Conservation (phyloP, 441 rosid species). For the Eruca vesicaria region DNA sequence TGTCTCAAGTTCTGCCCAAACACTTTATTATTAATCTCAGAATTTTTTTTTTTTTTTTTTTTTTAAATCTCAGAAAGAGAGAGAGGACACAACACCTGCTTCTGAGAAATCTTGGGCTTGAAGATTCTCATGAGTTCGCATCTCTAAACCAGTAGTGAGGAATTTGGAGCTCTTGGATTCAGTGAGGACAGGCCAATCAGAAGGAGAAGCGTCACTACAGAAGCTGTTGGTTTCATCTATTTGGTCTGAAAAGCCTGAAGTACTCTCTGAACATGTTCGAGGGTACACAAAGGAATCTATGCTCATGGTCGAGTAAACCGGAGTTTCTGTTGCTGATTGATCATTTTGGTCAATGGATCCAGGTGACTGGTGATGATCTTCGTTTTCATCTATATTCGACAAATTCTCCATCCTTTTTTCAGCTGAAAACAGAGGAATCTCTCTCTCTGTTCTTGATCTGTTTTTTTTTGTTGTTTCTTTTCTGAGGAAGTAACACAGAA, state of each 20-base stretch:
- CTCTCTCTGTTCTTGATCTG: constrained; percentile 4
- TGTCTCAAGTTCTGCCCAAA: constrained; percentile 45
- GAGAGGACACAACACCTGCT: constrained; percentile 43
- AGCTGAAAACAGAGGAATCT: background rate
- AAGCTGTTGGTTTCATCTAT: constrained; percentile 54
- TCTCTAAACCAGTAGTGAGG: constrained; percentile 31
- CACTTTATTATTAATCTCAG: background rate
- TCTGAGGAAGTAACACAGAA: background rate
- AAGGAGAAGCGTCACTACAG: constrained; percentile 73
- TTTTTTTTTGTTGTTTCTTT: background rate
- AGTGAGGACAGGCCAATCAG: constrained; percentile 50
- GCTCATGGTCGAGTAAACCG: constrained; percentile 55
- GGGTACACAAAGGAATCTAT: constrained; percentile 54
- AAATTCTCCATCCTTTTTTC: constrained; percentile 44
- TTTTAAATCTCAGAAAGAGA: background rate
- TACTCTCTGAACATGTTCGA: constrained; percentile 55
- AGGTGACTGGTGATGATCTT: constrained; percentile 52
- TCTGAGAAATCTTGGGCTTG: constrained; percentile 45
- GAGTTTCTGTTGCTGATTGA: constrained; percentile 48
- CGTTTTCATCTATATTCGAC: constrained; percentile 47
- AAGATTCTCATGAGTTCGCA: constrained; percentile 40
- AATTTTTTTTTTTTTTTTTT: too few relatives aligned
- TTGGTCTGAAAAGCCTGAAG: constrained; percentile 61
- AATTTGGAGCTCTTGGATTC: constrained; percentile 34
- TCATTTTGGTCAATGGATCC: constrained; percentile 49